Evolutionary conservation across 371 early-diverging fungal genomes (phyloP).

Genomic region (Saksenaea oblongispora): DNA sequence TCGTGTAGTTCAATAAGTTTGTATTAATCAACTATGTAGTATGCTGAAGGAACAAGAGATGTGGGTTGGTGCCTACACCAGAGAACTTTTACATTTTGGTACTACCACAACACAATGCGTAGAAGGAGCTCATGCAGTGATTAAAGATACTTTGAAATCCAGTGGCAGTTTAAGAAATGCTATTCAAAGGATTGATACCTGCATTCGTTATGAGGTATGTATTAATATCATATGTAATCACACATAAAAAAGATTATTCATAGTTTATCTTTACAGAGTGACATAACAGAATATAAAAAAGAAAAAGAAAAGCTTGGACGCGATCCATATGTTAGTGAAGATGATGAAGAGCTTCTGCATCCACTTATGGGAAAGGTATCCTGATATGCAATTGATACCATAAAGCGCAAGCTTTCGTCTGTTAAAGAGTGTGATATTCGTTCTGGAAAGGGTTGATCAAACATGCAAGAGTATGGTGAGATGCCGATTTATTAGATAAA

Average conservation of each 20-base stretch:
- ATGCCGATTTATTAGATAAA: too few species aligned
- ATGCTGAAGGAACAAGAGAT: neutral
- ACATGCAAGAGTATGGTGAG: too few species aligned
- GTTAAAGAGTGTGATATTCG: too few species aligned
- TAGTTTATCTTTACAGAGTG: neutral
- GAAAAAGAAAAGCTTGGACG: neutral
- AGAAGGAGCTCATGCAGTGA: conserved; percentile 5
- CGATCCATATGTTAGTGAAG: neutral
- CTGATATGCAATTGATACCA: neutral
- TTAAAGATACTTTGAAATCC: conserved; percentile 1
- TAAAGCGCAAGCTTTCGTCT: neutral
- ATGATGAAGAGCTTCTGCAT: neutral
- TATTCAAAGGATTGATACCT: neutral
- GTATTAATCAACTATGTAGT: neutral
- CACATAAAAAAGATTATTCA: too few species aligned
- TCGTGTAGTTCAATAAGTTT: neutral
- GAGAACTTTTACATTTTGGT: conserved; percentile 5
- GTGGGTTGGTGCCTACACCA: conserved; percentile 9
- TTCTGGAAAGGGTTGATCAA: too few species aligned
- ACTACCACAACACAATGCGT: conserved; percentile 9
- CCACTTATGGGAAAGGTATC: neutral
- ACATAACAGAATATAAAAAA: neutral
- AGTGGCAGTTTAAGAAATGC: neutral
- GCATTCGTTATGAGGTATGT: neutral
- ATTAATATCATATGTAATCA: too few species aligned